Percentiles rank a stretch among this genome's conserved stretches.
phyloP scores from a whole-genome alignment of 2,329 filamentous ascomycete genomes.

The Fusarium tupiense region DNA sequence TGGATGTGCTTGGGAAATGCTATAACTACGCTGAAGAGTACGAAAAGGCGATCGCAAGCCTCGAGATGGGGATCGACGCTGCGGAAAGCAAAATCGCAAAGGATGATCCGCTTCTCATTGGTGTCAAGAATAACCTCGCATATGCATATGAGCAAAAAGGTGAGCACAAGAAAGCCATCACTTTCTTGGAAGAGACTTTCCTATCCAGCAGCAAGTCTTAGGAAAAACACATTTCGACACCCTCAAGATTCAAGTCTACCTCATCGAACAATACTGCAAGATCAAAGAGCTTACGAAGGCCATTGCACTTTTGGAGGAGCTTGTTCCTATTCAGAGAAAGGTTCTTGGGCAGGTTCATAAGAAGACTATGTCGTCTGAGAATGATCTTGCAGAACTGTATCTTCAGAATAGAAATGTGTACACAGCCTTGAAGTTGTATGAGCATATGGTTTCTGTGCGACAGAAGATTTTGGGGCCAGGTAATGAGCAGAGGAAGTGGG shows the following conservation, averaged over 20 bases:
- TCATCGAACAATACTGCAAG: not conserved
- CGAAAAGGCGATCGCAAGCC: fast-evolving
- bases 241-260: not conserved
- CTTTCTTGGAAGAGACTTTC: not conserved
- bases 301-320: fast-evolving
- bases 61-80: fast-evolving
- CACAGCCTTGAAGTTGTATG: not conserved
- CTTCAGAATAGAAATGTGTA: fast-evolving
- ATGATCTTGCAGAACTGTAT: not conserved
- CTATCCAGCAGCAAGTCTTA: fast-evolving
- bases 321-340: not conserved
- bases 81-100: not conserved
- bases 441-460: not conserved
- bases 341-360: fast-evolving
- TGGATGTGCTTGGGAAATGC: not conserved
- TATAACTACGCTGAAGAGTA: not conserved
- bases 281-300: fast-evolving
- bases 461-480: not conserved
- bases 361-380: not conserved
- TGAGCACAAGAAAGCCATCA: fast-evolving
- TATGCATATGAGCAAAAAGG: too few species aligned
- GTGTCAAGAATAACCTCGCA: not conserved
- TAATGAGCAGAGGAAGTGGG: not conserved
- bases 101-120: not conserved
- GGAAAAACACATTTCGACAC: not conserved